Percentiles rank a stretch among this genome's conserved stretches.
Conservation (phyloP, 2,329 filamentous ascomycete species). For the Emydomyces testavorans region DNA sequence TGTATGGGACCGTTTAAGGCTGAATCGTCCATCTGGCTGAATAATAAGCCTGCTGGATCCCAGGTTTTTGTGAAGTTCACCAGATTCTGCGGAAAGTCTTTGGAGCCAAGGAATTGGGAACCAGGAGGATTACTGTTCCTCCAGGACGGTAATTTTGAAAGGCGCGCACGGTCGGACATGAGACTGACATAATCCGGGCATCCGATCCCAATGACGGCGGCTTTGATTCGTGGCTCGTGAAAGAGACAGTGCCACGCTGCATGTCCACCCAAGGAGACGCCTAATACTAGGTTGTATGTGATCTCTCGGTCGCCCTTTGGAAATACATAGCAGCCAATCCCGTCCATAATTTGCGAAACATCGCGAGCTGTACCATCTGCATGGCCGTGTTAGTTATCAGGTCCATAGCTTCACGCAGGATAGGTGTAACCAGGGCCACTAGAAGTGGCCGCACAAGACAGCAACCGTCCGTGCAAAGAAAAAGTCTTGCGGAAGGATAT, state of each 20-base stretch:
- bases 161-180: slow-evolving; percentile 64
- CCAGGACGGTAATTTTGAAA: slow-evolving; percentile 55
- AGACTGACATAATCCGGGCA: slow-evolving; percentile 79
- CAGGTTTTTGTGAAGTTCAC: slow-evolving; percentile 50
- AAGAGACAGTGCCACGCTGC: slow-evolving; percentile 74
- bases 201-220: slow-evolving; percentile 69
- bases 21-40: slow-evolving; percentile 39
- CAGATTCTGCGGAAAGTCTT: slow-evolving; percentile 62
- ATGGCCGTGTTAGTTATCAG: slow-evolving; percentile 10
- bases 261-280: slow-evolving; percentile 79
- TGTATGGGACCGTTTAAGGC: slow-evolving; percentile 21
- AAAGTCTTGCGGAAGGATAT: too few relatives aligned
- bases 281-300: slow-evolving; percentile 59
- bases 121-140: slow-evolving; percentile 46
- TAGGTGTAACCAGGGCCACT: neutral
- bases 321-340: slow-evolving; percentile 65
- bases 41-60: slow-evolving; percentile 66
- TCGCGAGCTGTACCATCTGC: slow-evolving; percentile 60
- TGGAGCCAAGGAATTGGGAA: slow-evolving; percentile 58
- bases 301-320: slow-evolving; percentile 39
- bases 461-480: too few relatives aligned
- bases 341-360: slow-evolving; percentile 61
- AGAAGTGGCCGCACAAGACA: neutral
- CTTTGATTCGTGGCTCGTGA: slow-evolving; percentile 64
- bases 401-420: neutral